Conservation (phyloP, 331 rosid species). For the Pyracantha coccinea region DNA sequence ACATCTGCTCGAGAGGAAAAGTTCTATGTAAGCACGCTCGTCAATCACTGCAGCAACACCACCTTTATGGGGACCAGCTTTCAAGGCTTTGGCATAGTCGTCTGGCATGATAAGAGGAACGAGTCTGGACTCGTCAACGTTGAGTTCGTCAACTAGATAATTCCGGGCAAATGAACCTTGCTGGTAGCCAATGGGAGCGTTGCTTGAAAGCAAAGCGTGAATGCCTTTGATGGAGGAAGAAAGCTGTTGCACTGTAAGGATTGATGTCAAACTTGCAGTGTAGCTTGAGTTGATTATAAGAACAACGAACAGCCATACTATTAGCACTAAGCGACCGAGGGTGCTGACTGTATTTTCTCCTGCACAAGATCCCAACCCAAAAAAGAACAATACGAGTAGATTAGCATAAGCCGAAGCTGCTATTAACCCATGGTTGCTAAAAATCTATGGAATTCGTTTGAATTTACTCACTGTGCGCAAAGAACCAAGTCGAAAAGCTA, state of each 20-base stretch:
- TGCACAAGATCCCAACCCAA: conserved; percentile 12
- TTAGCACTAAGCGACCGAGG: conserved; percentile 62
- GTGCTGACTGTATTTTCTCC: conserved; percentile 83
- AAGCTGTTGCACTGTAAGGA: conserved; percentile 76
- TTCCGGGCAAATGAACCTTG: conserved; percentile 47
- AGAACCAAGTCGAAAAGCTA: conserved; percentile 80
- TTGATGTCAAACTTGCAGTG: conserved; percentile 87
- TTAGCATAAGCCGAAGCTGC: conserved; percentile 15
- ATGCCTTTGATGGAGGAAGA: conserved; percentile 65
- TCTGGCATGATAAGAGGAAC: conserved; percentile 46
- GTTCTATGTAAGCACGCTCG: conserved; percentile 60
- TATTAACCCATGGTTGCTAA: background rate
- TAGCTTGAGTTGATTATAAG: conserved; percentile 81
- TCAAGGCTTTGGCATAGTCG: conserved; percentile 47
- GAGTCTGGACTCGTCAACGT: conserved; percentile 48
- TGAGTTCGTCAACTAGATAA: conserved; percentile 44
- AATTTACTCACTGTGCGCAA: conserved; percentile 60
- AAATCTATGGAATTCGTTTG: background rate
- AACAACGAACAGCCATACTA: conserved; percentile 78
- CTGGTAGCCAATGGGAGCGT: conserved; percentile 57
- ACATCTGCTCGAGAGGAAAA: conserved; percentile 68
- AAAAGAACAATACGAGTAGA: background rate
- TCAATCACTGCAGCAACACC: conserved; percentile 70
- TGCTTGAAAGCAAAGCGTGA: conserved; percentile 35
- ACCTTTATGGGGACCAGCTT: conserved; percentile 52